phyloP scores from a whole-genome alignment of 768 basidiomycete genomes.

The Trametes villosa region DNA sequence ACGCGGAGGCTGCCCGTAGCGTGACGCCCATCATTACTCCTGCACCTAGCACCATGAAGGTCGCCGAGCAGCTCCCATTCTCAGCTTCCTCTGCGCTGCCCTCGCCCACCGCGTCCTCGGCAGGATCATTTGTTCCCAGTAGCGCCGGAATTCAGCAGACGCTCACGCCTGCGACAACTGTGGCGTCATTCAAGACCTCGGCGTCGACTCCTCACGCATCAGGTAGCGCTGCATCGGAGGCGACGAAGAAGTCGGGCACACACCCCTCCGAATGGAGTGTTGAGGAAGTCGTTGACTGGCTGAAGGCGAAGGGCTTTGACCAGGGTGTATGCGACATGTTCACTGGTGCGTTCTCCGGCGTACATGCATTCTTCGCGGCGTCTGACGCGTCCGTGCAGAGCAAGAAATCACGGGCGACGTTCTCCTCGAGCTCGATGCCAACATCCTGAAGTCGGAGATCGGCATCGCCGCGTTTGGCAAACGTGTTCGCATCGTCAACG shows the following conservation, averaged over 20 bases:
- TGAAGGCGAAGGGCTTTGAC: conserved; percentile 83
- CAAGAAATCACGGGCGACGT: conserved; percentile 99
- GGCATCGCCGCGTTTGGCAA: conserved; percentile 95
- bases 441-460: conserved; percentile 89
- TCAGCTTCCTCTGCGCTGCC: conserved; percentile 18
- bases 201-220: conserved; percentile 3
- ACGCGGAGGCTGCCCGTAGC: conserved; percentile 6
- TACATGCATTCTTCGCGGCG: neutral
- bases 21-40: conserved; percentile 15
- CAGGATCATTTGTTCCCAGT: conserved; percentile 27
- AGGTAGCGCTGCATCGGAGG: conserved; percentile 7
- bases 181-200: conserved; percentile 21
- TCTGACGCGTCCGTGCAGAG: conserved; percentile 52
- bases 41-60: conserved; percentile 24
- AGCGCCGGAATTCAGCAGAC: conserved; percentile 31
- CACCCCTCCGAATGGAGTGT: conserved; percentile 82
- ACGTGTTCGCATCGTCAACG: conserved; percentile 90
- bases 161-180: conserved; percentile 31
- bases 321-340: conserved; percentile 84
- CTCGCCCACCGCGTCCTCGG: conserved; percentile 28
- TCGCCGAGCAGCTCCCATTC: conserved; percentile 25
- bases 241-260: conserved; percentile 39
- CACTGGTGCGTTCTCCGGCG: conserved; percentile 59
- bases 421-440: conserved; percentile 89
- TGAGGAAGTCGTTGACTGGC: conserved; percentile 90